Evolutionary conservation across 768 basidiomycete genomes (phyloP).

Genomic region (Auricularia sp.): DNA sequence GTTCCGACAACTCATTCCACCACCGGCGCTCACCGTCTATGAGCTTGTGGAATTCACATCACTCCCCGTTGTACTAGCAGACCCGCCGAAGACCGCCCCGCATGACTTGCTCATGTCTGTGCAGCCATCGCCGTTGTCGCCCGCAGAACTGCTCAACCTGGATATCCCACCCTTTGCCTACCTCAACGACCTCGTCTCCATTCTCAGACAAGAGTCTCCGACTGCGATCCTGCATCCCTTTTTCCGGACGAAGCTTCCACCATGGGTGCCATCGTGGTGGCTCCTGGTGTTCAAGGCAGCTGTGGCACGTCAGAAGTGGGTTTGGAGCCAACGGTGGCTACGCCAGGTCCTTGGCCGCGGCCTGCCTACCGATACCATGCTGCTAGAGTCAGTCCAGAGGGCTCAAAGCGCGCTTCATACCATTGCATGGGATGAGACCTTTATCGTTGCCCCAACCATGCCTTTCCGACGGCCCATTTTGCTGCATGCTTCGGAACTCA

Average conservation of each 20-base stretch:
- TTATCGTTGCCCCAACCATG: not conserved
- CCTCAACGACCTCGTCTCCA: not conserved
- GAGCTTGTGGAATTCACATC: too few relatives aligned
- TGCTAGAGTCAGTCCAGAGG: not conserved
- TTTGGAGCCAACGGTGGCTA: not conserved
- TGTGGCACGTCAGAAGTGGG: not conserved
- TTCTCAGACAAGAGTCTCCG: not conserved
- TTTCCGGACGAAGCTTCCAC: not conserved
- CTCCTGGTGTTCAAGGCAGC: not conserved
- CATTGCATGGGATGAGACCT: not conserved
- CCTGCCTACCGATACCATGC: not conserved
- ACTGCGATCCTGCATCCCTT: not conserved
- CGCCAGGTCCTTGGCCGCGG: not conserved
- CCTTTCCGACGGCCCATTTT: not conserved
- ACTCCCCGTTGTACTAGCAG: too few relatives aligned
- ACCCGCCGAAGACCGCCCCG: too few relatives aligned
- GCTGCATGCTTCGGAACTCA: not conserved
- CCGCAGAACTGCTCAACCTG: not conserved
- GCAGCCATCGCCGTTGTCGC: too few relatives aligned
- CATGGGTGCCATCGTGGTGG: not conserved
- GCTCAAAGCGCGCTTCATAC: not conserved
- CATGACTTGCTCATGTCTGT: too few relatives aligned
- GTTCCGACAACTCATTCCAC: too few relatives aligned
- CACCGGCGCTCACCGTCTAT: too few relatives aligned
- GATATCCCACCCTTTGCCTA: not conserved